Evolutionary conservation across 257 asterid species (phyloP).

Genomic region (Mitragyna speciosa): DNA sequence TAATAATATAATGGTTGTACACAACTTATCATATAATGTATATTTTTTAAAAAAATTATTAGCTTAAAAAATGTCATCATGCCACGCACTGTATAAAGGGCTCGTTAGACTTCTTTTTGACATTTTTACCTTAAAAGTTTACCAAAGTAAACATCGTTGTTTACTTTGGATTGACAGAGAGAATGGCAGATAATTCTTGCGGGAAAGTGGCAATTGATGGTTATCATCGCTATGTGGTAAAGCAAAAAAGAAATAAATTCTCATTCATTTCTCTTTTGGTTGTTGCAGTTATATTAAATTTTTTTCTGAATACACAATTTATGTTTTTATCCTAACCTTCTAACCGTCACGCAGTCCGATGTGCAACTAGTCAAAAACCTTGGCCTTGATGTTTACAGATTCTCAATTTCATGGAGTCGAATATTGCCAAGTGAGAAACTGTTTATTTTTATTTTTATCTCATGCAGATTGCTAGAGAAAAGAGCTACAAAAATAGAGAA

Average conservation of each 20-base stretch:
- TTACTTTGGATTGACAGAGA: constrained; percentile 13
- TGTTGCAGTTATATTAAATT: no score
- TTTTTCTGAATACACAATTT: background rate
- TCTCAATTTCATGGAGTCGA: constrained; percentile 36
- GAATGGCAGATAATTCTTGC: constrained; percentile 14
- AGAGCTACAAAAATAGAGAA: no score
- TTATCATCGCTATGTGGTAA: constrained; percentile 21
- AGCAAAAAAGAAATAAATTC: background rate
- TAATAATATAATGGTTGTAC: no score
- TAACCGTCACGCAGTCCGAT: constrained; percentile 16
- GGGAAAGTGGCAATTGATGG: constrained; percentile 23
- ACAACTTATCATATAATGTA: no score
- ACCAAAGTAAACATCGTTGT: no score
- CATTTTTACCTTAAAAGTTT: no score
- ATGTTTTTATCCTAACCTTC: background rate
- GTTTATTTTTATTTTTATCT: no score
- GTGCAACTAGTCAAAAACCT: constrained; percentile 13
- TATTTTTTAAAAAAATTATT: no score
- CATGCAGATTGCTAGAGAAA: no score
- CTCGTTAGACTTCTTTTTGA: no score
- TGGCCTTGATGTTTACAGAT: constrained; percentile 28
- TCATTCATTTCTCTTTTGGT: background rate
- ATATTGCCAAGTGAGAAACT: constrained; percentile 24
- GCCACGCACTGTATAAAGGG: no score
- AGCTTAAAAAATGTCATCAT: no score